These are phyloP conservation scores for Saprolegnia diclina DNA, from an alignment of 352 stramenopile species.

Conservation along the genomic window DNA sequence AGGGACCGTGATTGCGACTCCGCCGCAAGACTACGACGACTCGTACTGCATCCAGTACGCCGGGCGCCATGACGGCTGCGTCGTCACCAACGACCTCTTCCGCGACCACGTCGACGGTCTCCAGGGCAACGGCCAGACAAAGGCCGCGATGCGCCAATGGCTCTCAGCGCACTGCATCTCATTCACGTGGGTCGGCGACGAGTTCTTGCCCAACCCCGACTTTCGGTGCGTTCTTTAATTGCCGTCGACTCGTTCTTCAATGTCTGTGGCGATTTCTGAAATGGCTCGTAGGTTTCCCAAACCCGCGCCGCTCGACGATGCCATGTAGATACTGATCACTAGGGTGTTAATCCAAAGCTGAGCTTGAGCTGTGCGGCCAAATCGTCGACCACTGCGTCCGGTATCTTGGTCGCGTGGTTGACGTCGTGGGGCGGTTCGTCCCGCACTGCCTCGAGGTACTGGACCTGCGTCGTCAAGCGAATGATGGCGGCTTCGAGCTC, in stretches of 20 bases:
- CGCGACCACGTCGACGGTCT: slow-evolving; percentile 77
- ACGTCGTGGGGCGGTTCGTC: neutral
- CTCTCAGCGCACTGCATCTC: slow-evolving; percentile 72
- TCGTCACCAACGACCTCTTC: slow-evolving; percentile 87
- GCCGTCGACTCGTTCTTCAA: too few species aligned
- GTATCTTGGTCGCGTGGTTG: neutral
- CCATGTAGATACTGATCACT: neutral
- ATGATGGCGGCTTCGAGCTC: slow-evolving; percentile 19
- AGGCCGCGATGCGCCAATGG: slow-evolving; percentile 59
- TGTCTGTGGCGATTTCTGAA: too few species aligned
- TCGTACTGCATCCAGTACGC: slow-evolving; percentile 89
- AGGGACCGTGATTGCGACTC: slow-evolving; percentile 70
- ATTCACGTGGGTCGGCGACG: slow-evolving; percentile 82
- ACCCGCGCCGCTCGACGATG: neutral
- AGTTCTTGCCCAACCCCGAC: slow-evolving; percentile 85
- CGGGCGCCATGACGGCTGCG: slow-evolving; percentile 55
- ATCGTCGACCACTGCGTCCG: slow-evolving; percentile 14
- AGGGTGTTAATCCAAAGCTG: slow-evolving; percentile 16
- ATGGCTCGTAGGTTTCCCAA: slow-evolving; percentile 26
- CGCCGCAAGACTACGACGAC: slow-evolving; percentile 85
- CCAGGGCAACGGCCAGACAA: slow-evolving; percentile 45
- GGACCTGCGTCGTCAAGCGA: slow-evolving; percentile 13
- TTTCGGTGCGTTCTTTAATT: slow-evolving; percentile 44
- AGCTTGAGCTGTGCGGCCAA: slow-evolving; percentile 14
- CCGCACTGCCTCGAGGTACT: neutral